Percentiles rank a stretch among this genome's conserved stretches.
Evolutionary conservation across 2,329 filamentous ascomycete genomes (phyloP).

Genomic region (Alternaria infectoria): DNA sequence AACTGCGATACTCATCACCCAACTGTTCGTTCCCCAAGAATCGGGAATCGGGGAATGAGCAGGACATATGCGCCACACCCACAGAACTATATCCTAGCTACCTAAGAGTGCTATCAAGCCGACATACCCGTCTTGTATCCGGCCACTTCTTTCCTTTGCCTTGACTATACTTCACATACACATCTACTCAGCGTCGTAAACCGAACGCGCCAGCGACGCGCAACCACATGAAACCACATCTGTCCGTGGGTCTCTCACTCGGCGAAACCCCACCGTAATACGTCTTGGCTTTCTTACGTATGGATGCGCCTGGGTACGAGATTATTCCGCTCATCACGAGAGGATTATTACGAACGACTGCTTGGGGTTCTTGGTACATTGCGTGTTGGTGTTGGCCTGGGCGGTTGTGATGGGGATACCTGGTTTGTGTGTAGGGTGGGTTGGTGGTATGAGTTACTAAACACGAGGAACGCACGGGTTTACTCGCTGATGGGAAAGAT

Average conservation of each 20-base stretch:
- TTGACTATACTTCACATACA: background rate
- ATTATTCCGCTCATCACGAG: background rate
- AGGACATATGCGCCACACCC: background rate
- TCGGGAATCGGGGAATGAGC: background rate
- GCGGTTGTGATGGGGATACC: background rate
- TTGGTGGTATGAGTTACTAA: background rate
- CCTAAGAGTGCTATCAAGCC: background rate
- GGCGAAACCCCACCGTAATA: background rate
- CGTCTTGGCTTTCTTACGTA: background rate
- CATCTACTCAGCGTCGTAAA: background rate
- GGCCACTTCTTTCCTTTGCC: background rate
- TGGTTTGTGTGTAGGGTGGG: background rate
- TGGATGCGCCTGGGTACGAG: background rate
- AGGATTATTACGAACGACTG: background rate
- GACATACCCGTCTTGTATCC: conserved; percentile 9
- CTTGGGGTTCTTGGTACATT: background rate
- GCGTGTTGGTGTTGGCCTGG: background rate
- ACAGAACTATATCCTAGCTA: background rate
- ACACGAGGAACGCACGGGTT: background rate
- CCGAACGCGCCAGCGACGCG: background rate
- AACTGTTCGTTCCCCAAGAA: background rate
- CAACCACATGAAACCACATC: background rate
- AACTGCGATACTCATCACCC: background rate
- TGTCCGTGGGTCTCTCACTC: background rate
- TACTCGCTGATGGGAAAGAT: background rate